A percentile compares a stretch with the other conserved stretches of the same genome.
phyloP scores from a whole-genome alignment of 768 basidiomycete species.

The Boletus tomentosulus region DNA sequence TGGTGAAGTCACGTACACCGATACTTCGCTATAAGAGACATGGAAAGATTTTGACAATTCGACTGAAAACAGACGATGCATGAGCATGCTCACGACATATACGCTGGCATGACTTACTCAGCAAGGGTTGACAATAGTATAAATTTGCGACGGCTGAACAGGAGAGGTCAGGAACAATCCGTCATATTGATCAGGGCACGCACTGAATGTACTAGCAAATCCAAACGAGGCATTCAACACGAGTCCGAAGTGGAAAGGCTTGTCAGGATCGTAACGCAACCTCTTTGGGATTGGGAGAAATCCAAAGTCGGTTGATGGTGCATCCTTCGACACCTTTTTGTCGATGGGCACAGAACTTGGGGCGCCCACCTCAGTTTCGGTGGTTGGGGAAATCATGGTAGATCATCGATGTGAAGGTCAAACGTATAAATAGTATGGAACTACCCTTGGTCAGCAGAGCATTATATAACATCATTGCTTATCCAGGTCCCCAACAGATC shows the following conservation, averaged over 20 bases:
- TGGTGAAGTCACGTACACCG: slow-evolving; percentile 20
- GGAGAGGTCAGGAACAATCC: neutral
- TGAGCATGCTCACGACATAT: neutral
- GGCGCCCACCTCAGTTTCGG: neutral
- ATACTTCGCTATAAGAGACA: slow-evolving; percentile 35
- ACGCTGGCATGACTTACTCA: slow-evolving; percentile 44
- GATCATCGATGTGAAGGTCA: neutral
- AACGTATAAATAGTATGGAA: slow-evolving; percentile 13
- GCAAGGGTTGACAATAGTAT: slow-evolving; percentile 79
- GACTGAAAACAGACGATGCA: slow-evolving; percentile 12
- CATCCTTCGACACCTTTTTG: neutral
- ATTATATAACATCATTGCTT: neutral
- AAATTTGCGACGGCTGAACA: slow-evolving; percentile 62
- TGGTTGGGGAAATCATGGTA: slow-evolving; percentile 16
- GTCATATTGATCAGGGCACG: neutral
- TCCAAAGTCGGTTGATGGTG: slow-evolving; percentile 46
- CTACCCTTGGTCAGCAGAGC: neutral
- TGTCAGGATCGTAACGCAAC: slow-evolving; percentile 48
- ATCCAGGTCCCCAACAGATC: neutral
- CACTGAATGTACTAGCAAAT: slow-evolving; percentile 49
- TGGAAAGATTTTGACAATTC: slow-evolving; percentile 38
- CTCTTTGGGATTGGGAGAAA: slow-evolving; percentile 59
- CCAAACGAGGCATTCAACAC: slow-evolving; percentile 58
- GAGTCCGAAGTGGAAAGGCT: slow-evolving; percentile 49
- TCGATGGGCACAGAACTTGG: neutral